A percentile compares a stretch with the other conserved stretches of the same genome.
Evolutionary conservation across 257 asterid species (phyloP).

Genomic region (Solanum arcanum): DNA sequence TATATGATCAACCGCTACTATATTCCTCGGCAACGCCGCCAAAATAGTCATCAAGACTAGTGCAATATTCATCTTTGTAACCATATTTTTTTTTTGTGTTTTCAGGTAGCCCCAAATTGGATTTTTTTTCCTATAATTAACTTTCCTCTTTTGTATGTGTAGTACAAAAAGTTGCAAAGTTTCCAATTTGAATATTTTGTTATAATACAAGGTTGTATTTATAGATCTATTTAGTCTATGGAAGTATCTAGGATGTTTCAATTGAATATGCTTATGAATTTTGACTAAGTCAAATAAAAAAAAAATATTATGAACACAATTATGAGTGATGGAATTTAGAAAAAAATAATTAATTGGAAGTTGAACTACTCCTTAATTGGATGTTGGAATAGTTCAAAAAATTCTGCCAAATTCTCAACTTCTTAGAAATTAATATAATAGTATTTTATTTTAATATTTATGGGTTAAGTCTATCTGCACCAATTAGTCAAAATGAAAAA

Average conservation of each 20-base stretch:
- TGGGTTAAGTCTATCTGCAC: neutral
- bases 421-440: neutral
- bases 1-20: constrained; percentile 1
- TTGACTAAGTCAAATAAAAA: neutral
- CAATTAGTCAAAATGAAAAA: neutral
- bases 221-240: neutral
- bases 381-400: neutral
- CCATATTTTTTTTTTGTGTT: constrained; percentile 7
- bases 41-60: neutral
- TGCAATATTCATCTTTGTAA: neutral
- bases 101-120: neutral
- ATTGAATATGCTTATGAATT: neutral
- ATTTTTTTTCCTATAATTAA: neutral
- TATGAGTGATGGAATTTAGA: neutral
- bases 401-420: neutral
- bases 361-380: neutral
- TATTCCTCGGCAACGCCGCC: neutral
- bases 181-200: neutral
- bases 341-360: neutral
- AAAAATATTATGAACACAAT: neutral
- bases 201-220: neutral
- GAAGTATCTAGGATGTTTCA: neutral
- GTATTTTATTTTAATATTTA: neutral
- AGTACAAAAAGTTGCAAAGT: neutral
- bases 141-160: neutral